A percentile compares a stretch with the other conserved stretches of the same genome.
phyloP scores from a whole-genome alignment of 306 rosid species.

The Alnus rubra region DNA sequence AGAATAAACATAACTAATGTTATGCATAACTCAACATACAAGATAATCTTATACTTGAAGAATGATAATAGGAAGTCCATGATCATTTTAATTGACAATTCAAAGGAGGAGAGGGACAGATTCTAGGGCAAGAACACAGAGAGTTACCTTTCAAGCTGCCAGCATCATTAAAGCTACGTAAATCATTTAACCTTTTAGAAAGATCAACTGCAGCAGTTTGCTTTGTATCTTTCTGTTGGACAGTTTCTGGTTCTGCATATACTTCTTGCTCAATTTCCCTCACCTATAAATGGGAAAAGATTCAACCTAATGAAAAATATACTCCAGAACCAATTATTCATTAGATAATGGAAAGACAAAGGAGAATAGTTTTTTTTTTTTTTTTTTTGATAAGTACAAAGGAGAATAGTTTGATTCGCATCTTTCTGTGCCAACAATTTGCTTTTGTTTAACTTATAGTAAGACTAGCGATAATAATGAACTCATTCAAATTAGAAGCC shows the following conservation, averaged over 20 bases:
- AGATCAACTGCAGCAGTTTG: constrained; percentile 88
- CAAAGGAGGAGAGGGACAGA: background rate
- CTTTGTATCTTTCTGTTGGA: constrained; percentile 63
- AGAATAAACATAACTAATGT: background rate
- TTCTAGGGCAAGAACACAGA: constrained; percentile 7
- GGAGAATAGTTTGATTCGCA: background rate
- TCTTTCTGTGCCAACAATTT: background rate
- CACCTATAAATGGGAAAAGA: constrained; percentile 52
- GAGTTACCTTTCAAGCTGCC: constrained; percentile 75
- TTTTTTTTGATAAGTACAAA: too few species aligned
- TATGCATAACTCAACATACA: background rate
- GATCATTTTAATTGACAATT: constrained; percentile 1
- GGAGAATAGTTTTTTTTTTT: background rate
- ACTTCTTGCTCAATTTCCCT: constrained; percentile 83
- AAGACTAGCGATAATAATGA: background rate
- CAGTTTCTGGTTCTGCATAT: constrained; percentile 56
- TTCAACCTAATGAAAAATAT: constrained; percentile 8
- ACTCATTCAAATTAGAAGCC: constrained; percentile 3
- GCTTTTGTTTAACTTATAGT: background rate
- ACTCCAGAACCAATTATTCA: background rate
- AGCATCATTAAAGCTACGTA: constrained; percentile 80
- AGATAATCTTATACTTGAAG: background rate
- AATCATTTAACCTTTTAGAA: constrained; percentile 88
- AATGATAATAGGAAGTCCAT: background rate
- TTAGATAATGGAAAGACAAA: constrained; percentile 5